Percentiles rank a stretch among this genome's conserved stretches.
phyloP scores from a whole-genome alignment of 2,329 filamentous ascomycete species.

The Metarhizium sp. region DNA sequence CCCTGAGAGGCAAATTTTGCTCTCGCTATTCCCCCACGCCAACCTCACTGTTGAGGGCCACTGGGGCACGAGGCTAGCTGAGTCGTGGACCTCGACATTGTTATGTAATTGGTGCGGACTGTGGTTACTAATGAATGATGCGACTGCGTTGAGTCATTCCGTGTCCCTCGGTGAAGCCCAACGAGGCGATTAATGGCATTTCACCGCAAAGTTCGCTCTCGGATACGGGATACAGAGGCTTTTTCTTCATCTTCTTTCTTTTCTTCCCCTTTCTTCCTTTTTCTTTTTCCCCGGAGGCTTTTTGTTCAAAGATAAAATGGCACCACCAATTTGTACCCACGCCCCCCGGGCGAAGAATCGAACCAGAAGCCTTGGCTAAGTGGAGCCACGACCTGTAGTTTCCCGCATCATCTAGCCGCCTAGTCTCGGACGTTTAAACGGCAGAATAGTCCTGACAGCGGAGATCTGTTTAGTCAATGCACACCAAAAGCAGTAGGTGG shows the following conservation, averaged over 20 bases:
- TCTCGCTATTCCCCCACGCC: not conserved
- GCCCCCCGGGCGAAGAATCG: not conserved
- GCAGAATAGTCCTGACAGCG: not conserved
- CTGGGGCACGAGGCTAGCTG: not conserved
- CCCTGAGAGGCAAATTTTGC: not conserved
- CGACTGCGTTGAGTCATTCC: not conserved
- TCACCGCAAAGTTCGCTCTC: not conserved
- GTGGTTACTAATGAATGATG: not conserved
- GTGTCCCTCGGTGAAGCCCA: not conserved
- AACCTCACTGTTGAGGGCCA: not conserved
- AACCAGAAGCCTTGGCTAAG: not conserved
- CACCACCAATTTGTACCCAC: not conserved
- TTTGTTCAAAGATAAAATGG: not conserved
- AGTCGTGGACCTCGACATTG: not conserved
- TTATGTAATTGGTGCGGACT: not conserved
- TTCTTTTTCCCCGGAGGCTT: not conserved
- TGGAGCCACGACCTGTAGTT: not conserved
- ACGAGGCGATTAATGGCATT: not conserved
- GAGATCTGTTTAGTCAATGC: not conserved
- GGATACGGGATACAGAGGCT: not conserved
- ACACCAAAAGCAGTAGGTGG: not conserved
- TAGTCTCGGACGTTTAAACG: not conserved
- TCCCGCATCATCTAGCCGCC: not conserved
- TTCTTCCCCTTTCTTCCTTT: not conserved
- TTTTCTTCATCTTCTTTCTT: too few relatives aligned